Percentiles rank a stretch among this genome's conserved stretches.
Conservation (phyloP, 2,329 filamentous ascomycete species). For the Podosphaera aphanis region DNA sequence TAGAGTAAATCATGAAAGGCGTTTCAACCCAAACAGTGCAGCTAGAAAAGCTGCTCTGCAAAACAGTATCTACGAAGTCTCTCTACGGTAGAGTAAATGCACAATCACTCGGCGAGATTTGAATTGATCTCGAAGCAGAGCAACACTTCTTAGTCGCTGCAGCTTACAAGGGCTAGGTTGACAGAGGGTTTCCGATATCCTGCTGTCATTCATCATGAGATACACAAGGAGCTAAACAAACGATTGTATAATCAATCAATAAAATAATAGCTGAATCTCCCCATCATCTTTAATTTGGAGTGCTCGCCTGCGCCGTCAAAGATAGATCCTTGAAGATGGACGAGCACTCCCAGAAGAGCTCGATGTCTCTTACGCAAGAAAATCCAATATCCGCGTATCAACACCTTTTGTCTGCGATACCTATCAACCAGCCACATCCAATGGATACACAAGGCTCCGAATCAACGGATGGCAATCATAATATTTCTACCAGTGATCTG, state of each 20-base stretch:
- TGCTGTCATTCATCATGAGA: too few species aligned
- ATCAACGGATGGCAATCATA: background rate
- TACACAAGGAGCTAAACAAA: too few species aligned
- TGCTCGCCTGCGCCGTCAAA: background rate
- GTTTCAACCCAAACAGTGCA: too few species aligned
- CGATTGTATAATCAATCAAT: background rate
- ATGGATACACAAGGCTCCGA: background rate
- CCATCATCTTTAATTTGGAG: background rate
- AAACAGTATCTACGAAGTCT: too few species aligned
- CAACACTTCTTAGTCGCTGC: too few species aligned
- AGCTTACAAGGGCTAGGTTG: too few species aligned
- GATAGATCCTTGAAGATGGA: constrained; percentile 3
- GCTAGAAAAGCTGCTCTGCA: too few species aligned
- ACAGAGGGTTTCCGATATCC: too few species aligned
- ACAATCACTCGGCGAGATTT: too few species aligned
- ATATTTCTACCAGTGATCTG: background rate
- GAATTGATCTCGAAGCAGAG: too few species aligned
- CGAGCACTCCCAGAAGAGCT: constrained; percentile 9
- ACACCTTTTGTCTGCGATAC: constrained; percentile 1
- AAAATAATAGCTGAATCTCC: background rate
- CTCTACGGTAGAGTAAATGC: too few species aligned
- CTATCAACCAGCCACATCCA: background rate
- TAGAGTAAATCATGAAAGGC: too few species aligned
- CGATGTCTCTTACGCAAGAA: constrained; percentile 13
- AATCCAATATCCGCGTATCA: constrained; percentile 12